Base-by-base conservation (phyloP, 805 yeast species). In the Metschnikowia baotianmanensis region DNA sequence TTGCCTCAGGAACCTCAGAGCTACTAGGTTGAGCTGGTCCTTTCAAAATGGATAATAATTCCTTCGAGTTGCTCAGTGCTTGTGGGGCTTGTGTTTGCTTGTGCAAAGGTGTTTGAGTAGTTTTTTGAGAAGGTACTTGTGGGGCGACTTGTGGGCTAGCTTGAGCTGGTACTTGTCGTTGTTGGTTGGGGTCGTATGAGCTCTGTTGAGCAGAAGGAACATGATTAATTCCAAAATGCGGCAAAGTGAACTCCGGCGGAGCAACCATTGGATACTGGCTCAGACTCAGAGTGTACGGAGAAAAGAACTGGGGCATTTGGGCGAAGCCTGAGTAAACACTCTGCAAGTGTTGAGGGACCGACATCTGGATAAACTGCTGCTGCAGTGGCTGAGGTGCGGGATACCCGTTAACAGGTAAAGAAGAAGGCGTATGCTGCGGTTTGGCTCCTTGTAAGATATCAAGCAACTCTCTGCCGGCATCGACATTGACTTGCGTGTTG, bases 381-480 rank as follows among this genome's bases (percentile, higher is more conserved):
- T 37, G 46, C 13, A 30, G 47, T 11, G 15, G 42, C 10, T 34
- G 37, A 17, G 35, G 31, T 5, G 31, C 35, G n/a, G 34, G 17
- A 9, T 12, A n/a, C 11, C 40, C 45, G 26, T 40, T 19, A 35
- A 15, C 13, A 7, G 51, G 51, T n/a, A 37, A 37, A 27, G 36
- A 3, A 19, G 43, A 12, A 4, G 17, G 4, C 15, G 43, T 33
- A 8, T 8, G 17, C 19, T 27, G 48, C 4, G 50, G 47, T 22
- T 43, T 40, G 7, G 65, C 66, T 11, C 68, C 67, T 46, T 69
- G 73, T 45, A 85, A 67, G 58, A 83, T 72, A 46, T 82, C 77
- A 53, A 85, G 71, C 42, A 85, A 60, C 38, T 83, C 91, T 69
- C 91, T 80, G 24, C 93, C 93, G 1, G 89, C 88, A 60, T 84